Base-by-base conservation (phyloP, 352 stramenopile genomes). In the Elongisporangium prolatum region DNA sequence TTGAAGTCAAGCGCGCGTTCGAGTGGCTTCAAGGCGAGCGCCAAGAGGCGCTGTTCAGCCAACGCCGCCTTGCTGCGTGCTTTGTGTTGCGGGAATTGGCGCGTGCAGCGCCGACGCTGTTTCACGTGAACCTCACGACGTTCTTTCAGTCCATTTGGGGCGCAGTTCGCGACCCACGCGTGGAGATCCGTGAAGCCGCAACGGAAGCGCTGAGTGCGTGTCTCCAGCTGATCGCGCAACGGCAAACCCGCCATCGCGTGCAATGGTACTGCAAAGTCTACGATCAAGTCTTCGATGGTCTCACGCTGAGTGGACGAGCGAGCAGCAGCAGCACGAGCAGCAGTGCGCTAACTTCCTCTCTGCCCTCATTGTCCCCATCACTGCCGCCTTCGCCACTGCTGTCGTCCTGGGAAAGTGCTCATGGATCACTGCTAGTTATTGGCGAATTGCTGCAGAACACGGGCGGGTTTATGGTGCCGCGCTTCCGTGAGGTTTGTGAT, bases 361-460 rank as follows among this genome's bases (percentile, higher is more conserved):
- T 52, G 63, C 24, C 28, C 44, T 67, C 55, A n/a, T 57, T 52
- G 53, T 59, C 14, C 48, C 22, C 25, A 14, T 68, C 57, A 20
- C 69, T 53, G 50, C 68, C 61, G 21, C 57, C 50, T 11, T 47
- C 37, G 14, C 54, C 64, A 2, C 48, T 63, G 5, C 50, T 72
- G 24, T 66, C 78, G 2, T 77, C 83, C 5, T 92, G 83, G 84
- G 84, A 91, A 52, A 84, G 75, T 38, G 81, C 92, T 0, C 97
- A 99, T 66, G 97, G 97, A 11, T 98, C 95, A 7, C 72, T 99
- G 20, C 72, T 99, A 0, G 91, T 98, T 9, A 91, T 99, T 21
- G 84, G 86, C 24, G 93, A 98, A 54, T 84, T 99, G 59, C 76
- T 99, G 25, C 77, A 96, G 10, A 89, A 98, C 65, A 97, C 96